Conservation (phyloP, 2,329 filamentous ascomycete genomes). For the Pseudogymnoascus sp. region DNA sequence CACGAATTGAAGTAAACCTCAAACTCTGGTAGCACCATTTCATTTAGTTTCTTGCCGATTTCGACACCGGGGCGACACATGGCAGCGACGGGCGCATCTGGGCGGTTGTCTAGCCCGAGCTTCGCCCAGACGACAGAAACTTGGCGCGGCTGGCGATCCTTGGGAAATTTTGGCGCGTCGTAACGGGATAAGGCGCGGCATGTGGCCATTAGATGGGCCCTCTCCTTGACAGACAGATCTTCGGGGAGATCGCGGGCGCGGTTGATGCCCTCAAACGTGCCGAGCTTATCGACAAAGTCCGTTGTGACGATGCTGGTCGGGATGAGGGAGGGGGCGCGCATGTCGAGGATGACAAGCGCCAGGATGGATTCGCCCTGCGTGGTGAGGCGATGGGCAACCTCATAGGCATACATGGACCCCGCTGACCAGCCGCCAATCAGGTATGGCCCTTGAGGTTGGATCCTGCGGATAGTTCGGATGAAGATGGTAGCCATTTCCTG, state of each 20-base stretch:
- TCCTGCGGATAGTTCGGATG: slow-evolving; percentile 17
- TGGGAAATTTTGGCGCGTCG: background rate
- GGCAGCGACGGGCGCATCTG: background rate
- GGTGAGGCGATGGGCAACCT: slow-evolving; percentile 26
- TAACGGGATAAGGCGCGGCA: background rate
- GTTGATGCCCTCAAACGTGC: background rate
- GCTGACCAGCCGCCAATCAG: slow-evolving; percentile 33
- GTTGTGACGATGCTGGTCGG: background rate
- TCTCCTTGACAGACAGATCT: background rate
- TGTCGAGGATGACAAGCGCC: background rate
- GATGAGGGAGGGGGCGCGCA: background rate
- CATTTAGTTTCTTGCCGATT: background rate
- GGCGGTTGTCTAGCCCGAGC: background rate
- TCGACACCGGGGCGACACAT: background rate
- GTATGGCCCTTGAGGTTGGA: slow-evolving; percentile 33
- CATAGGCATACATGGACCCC: slow-evolving; percentile 33
- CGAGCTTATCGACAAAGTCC: background rate
- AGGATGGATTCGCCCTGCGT: slow-evolving; percentile 11
- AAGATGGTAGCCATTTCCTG: slow-evolving; percentile 12
- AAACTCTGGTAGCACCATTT: background rate
- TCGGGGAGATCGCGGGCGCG: background rate
- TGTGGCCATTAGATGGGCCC: background rate
- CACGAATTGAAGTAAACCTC: slow-evolving; percentile 1
- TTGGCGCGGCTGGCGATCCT: background rate
- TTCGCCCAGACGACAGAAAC: background rate